These are phyloP conservation scores for Gynostemma pentaphyllum DNA, from an alignment of 306 rosid species.

Conservation along the genomic window DNA sequence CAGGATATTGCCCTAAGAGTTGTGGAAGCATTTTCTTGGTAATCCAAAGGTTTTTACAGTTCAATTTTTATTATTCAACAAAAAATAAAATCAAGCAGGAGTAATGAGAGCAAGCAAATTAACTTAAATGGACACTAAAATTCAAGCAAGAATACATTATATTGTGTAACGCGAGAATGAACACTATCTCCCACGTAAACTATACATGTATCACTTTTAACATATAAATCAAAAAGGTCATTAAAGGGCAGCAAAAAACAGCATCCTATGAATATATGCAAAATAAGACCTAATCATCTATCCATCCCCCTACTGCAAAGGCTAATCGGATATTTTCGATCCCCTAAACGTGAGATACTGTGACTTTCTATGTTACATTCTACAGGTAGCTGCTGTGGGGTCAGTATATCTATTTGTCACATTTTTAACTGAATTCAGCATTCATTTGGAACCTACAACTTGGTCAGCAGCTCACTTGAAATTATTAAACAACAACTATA, in stretches of 20 bases:
- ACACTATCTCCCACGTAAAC: neutral
- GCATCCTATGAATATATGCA: slow-evolving; percentile 8
- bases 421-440: neutral
- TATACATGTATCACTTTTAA: slow-evolving; percentile 11
- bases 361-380: slow-evolving; percentile 12
- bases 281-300: slow-evolving; percentile 4
- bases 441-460: neutral
- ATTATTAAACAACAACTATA: slow-evolving; percentile 6
- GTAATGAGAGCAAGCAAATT: neutral
- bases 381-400: slow-evolving; percentile 8
- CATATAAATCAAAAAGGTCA: slow-evolving; percentile 8
- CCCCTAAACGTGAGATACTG: slow-evolving; percentile 6
- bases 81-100: neutral
- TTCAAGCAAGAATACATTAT: slow-evolving; percentile 7
- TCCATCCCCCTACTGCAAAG: slow-evolving; percentile 3
- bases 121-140: neutral
- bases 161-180: neutral
- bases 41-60: too few relatives aligned
- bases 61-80: too few relatives aligned
- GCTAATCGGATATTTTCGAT: neutral
- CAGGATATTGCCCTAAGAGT: too few relatives aligned
- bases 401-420: slow-evolving; percentile 11
- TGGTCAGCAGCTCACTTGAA: neutral
- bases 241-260: neutral
- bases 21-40: too few relatives aligned